A percentile compares a stretch with the other conserved stretches of the same genome.
Conservation (phyloP, 768 basidiomycete species). For the Phaeolepiota aurea region DNA sequence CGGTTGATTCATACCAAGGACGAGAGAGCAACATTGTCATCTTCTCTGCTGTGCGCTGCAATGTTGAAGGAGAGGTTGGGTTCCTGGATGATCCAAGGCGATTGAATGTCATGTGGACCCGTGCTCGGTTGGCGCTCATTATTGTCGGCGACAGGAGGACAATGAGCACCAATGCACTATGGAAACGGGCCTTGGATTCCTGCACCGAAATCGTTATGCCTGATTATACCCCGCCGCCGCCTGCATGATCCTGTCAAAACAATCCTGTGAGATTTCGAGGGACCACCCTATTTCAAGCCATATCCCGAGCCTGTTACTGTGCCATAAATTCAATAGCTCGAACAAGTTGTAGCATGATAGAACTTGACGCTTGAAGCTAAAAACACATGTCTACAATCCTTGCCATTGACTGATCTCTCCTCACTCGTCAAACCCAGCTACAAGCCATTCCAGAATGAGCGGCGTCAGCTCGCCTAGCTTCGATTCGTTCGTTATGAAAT, state of each 20-base stretch:
- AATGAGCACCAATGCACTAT: constrained; percentile 34
- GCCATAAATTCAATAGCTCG: too few species aligned
- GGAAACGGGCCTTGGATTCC: constrained; percentile 42
- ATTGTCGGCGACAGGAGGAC: constrained; percentile 52
- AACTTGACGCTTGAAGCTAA: too few species aligned
- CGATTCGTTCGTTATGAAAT: constrained; percentile 15
- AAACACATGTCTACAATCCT: too few species aligned
- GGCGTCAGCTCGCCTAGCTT: constrained; percentile 15
- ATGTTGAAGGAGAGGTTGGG: constrained; percentile 50
- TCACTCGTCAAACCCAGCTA: constrained; percentile 11
- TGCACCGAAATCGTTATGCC: constrained; percentile 19
- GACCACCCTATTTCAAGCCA: too few species aligned
- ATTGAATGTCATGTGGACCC: constrained; percentile 67
- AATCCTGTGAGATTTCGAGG: too few species aligned
- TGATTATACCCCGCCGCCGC: background rate
- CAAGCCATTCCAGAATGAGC: constrained; percentile 13
- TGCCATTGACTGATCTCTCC: too few species aligned
- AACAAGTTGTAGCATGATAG: too few species aligned
- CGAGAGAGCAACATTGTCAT: constrained; percentile 62
- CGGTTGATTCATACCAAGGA: constrained; percentile 61
- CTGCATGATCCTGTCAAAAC: too few species aligned
- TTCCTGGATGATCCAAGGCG: constrained; percentile 55
- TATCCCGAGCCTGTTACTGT: too few species aligned
- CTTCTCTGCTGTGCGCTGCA: constrained; percentile 57
- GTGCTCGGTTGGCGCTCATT: constrained; percentile 48